These are phyloP conservation scores for Manihot esculenta DNA, from an alignment of 441 rosid genomes.

Conservation along the genomic window DNA sequence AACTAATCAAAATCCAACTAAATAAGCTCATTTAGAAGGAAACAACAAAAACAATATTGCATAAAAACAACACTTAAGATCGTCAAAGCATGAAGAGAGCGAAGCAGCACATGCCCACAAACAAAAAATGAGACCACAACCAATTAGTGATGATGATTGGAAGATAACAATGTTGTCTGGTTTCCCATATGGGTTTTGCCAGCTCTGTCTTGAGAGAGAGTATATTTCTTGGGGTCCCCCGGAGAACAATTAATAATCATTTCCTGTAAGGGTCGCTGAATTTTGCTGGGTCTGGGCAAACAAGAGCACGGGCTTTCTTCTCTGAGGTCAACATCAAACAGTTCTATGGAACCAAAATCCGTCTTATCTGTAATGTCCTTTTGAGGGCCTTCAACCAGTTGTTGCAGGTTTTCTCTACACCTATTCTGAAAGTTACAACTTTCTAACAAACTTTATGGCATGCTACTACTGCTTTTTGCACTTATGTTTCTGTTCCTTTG, in stretches of 20 bases:
- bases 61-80: neutral
- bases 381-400: neutral
- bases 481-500: too few species aligned
- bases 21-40: neutral
- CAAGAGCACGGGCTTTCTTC: neutral
- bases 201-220: slow-evolving; percentile 8
- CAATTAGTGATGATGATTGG: slow-evolving; percentile 5
- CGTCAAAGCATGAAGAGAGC: neutral
- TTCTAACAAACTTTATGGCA: slow-evolving; percentile 20
- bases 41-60: neutral
- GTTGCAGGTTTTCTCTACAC: neutral
- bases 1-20: neutral
- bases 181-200: slow-evolving; percentile 12
- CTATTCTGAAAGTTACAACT: slow-evolving; percentile 23
- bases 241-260: neutral
- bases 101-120: neutral
- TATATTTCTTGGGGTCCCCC: slow-evolving; percentile 25
- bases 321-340: slow-evolving; percentile 28
- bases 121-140: slow-evolving; percentile 5
- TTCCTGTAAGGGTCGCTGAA: neutral
- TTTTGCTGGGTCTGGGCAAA: slow-evolving; percentile 21
- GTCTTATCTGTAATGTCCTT: slow-evolving; percentile 16
- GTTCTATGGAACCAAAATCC: neutral
- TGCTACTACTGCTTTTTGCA: too few species aligned
- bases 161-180: neutral